A percentile compares a stretch with the other conserved stretches of the same genome.
Conservation (phyloP, 1,284 basidiomycete genomes). For the Paramarasmius palmivorus region DNA sequence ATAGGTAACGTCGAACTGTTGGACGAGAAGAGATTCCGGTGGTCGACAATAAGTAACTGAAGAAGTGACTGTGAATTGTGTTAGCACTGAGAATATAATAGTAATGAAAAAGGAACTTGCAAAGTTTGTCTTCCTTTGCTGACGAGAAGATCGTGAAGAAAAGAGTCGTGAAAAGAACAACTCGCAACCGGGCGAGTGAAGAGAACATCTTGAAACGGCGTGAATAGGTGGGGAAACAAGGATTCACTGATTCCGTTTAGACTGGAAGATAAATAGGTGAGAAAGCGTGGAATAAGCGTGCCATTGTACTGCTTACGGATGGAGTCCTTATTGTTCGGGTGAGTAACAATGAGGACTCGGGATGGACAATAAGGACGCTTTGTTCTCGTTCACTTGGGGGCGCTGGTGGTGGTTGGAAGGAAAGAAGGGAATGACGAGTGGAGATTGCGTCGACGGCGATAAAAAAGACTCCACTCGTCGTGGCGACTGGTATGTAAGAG, state of each 20-base stretch:
- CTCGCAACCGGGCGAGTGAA: constrained; percentile 73
- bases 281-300: constrained; percentile 7
- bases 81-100: constrained; percentile 1
- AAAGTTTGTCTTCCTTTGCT: constrained; percentile 56
- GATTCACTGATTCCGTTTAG: neutral
- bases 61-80: constrained; percentile 62
- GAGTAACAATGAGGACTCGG: neutral
- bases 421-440: neutral
- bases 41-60: constrained; percentile 88
- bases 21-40: constrained; percentile 76
- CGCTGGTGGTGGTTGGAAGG: neutral
- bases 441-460: neutral
- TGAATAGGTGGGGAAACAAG: constrained; percentile 10
- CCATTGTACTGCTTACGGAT: constrained; percentile 19
- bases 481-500: neutral
- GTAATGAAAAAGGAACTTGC: constrained; percentile 52
- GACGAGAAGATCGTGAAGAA: constrained; percentile 38
- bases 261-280: constrained; percentile 3
- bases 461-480: neutral
- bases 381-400: neutral
- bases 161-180: constrained; percentile 42
- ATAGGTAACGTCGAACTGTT: constrained; percentile 81
- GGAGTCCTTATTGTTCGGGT: constrained; percentile 13
- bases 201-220: constrained; percentile 50
- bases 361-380: neutral